Evolutionary conservation across 1,284 basidiomycete species (phyloP).

Genomic region (Papiliotrema nemorosa): DNA sequence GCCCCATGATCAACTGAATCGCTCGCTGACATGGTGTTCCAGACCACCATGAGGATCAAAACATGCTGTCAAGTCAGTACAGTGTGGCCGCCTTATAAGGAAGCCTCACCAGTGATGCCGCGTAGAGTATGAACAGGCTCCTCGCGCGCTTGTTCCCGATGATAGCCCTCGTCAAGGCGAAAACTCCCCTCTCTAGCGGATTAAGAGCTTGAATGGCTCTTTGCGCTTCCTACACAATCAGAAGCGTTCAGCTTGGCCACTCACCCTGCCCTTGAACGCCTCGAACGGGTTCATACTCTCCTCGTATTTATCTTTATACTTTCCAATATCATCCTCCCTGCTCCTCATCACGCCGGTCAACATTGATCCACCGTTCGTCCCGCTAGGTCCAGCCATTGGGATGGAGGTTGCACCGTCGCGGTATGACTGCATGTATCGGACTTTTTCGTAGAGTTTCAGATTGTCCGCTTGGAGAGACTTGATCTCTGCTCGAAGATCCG

Average conservation of each 20-base stretch:
- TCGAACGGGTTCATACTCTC: conserved; percentile 97
- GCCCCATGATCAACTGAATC: conserved; percentile 25
- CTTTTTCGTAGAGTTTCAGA: conserved; percentile 93
- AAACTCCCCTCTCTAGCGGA: conserved; percentile 81
- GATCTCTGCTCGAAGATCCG: conserved; percentile 81
- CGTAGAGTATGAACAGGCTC: conserved; percentile 47
- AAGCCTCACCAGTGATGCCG: conserved; percentile 39
- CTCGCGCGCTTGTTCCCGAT: conserved; percentile 82
- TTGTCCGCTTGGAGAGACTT: conserved; percentile 87
- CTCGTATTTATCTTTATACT: conserved; percentile 88
- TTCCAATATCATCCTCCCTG: conserved; percentile 70
- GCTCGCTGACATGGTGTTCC: conserved; percentile 42
- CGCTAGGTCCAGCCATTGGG: conserved; percentile 14
- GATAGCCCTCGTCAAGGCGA: conserved; percentile 77
- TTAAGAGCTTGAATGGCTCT: conserved; percentile 88
- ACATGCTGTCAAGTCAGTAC: conserved; percentile 29
- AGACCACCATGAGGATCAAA: conserved; percentile 44
- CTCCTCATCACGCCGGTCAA: conserved; percentile 37
- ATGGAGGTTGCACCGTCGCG: conserved; percentile 42
- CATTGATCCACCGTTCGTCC: conserved; percentile 14
- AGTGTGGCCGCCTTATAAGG: neutral
- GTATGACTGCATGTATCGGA: conserved; percentile 93
- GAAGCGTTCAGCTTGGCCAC: conserved; percentile 43
- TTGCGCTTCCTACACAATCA: conserved; percentile 70
- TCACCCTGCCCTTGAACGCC: conserved; percentile 85